A percentile compares a stretch with the other conserved stretches of the same genome.
Conservation (phyloP, 2,329 filamentous ascomycete genomes). For the Dothiorella sarmentorum region DNA sequence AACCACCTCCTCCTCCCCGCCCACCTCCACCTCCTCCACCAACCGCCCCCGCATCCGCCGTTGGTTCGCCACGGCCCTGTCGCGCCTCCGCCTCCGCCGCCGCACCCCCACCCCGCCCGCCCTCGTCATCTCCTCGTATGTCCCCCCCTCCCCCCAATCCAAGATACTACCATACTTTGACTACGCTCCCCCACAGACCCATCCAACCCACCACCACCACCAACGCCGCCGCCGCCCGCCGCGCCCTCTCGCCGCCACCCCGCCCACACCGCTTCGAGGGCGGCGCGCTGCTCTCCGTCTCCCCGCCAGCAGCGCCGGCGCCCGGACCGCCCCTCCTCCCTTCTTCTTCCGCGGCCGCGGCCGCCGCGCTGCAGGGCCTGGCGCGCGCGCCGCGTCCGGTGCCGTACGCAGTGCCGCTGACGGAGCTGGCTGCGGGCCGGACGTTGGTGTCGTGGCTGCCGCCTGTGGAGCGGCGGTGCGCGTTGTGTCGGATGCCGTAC, state of each 20-base stretch:
- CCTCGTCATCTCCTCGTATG: not conserved
- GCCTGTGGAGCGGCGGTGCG: not conserved
- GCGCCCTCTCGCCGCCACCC: not conserved
- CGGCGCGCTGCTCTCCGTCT: not conserved
- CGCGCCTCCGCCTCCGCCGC: not conserved
- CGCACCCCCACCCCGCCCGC: not conserved
- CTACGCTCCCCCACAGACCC: not conserved
- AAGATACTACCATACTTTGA: not conserved
- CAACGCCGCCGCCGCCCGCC: not conserved
- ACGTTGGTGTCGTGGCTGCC: not conserved
- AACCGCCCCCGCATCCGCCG: not conserved
- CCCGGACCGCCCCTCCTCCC: not conserved
- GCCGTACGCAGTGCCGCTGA: not conserved
- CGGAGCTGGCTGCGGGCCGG: not conserved
- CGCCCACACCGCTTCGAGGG: not conserved
- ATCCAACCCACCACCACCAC: not conserved
- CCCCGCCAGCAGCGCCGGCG: not conserved
- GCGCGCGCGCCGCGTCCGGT: not conserved
- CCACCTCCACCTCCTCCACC: not conserved
- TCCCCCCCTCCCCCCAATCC: not conserved
- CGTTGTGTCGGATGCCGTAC: not conserved
- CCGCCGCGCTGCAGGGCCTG: not conserved
- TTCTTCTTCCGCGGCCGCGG: not conserved
- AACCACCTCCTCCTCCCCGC: not conserved
- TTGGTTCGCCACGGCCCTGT: constrained; percentile 9